These are phyloP conservation scores for Suillus decipiens DNA, from an alignment of 768 basidiomycete species.

Conservation along the genomic window DNA sequence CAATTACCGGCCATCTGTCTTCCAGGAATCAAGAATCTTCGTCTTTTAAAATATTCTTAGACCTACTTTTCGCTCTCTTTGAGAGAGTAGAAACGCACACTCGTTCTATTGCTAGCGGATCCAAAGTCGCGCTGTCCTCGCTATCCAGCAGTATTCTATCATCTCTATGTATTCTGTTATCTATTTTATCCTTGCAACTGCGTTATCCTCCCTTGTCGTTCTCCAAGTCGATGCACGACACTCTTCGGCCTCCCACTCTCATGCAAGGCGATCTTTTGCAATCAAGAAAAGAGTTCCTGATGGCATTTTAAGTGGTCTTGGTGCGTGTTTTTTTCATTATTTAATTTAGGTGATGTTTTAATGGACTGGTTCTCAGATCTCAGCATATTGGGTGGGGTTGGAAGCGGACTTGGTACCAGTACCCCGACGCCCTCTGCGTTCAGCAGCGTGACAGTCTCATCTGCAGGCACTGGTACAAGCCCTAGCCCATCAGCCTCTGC, in stretches of 20 bases:
- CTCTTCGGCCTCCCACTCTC: slow-evolving; percentile 38
- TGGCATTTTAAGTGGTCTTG: slow-evolving; percentile 12
- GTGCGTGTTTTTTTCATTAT: slow-evolving; percentile 21
- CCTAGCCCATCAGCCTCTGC: not conserved
- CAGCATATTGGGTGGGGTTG: not conserved
- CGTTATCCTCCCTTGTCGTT: slow-evolving; percentile 25
- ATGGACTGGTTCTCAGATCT: not conserved
- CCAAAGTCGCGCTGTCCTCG: slow-evolving; percentile 32
- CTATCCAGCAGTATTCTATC: slow-evolving; percentile 35
- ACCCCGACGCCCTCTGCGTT: slow-evolving; percentile 18
- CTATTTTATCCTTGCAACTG: slow-evolving; percentile 29
- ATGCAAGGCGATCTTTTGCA: slow-evolving; percentile 35
- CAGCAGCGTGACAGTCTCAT: slow-evolving; percentile 7
- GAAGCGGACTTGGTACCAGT: slow-evolving; percentile 3
- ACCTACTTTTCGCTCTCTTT: slow-evolving; percentile 13
- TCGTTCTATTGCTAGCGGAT: slow-evolving; percentile 38
- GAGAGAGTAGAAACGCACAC: slow-evolving; percentile 33
- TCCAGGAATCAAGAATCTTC: slow-evolving; percentile 14
- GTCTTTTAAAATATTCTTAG: slow-evolving; percentile 6
- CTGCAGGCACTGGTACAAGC: slow-evolving; percentile 2
- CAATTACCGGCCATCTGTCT: slow-evolving; percentile 10
- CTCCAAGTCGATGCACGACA: slow-evolving; percentile 38
- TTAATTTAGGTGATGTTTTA: not conserved
- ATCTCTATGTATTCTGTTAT: slow-evolving; percentile 25
- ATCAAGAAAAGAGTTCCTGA: slow-evolving; percentile 25